These are phyloP conservation scores for Pontederia paniculata DNA, from an alignment of 176 grass and related monocot species.

Conservation along the genomic window DNA sequence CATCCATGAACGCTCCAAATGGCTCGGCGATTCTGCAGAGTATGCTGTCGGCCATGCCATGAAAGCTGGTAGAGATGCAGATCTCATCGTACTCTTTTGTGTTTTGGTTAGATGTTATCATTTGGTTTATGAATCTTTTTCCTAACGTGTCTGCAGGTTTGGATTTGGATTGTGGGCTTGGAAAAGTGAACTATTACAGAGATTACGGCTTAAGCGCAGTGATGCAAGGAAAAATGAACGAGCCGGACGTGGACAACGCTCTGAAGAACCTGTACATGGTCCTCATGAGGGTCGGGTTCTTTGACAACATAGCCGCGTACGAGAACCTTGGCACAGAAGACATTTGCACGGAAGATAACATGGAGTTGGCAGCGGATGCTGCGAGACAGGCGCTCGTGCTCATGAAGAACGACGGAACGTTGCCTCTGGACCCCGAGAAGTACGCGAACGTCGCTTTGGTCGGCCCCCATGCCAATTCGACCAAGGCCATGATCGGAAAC, in stretches of 20 bases:
- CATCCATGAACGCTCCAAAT: neutral
- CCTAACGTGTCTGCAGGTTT: neutral
- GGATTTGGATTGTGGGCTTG: conserved; percentile 4
- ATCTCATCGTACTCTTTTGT: neutral
- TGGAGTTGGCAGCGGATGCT: conserved; percentile 37
- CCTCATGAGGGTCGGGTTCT: conserved; percentile 4
- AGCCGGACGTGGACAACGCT: neutral
- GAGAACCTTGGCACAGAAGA: conserved; percentile 16
- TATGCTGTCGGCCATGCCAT: conserved; percentile 1
- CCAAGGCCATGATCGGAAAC: conserved; percentile 43
- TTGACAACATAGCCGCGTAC: neutral
- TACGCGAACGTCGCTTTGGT: conserved; percentile 19
- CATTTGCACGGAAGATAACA: conserved; percentile 28
- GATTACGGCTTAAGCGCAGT: neutral
- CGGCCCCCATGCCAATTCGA: conserved; percentile 38
- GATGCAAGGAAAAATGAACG: neutral
- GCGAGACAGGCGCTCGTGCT: conserved; percentile 52
- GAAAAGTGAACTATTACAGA: neutral
- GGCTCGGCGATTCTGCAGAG: neutral
- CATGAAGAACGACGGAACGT: conserved; percentile 35
- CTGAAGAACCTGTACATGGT: conserved; percentile 7
- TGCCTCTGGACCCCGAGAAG: conserved; percentile 27
- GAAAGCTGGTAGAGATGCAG: neutral
- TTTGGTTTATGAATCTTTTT: too few relatives aligned
- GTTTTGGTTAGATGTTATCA: too few relatives aligned